These are phyloP conservation scores for Melaleuca quinquenervia DNA, from an alignment of 345 rosid species.

Conservation along the genomic window DNA sequence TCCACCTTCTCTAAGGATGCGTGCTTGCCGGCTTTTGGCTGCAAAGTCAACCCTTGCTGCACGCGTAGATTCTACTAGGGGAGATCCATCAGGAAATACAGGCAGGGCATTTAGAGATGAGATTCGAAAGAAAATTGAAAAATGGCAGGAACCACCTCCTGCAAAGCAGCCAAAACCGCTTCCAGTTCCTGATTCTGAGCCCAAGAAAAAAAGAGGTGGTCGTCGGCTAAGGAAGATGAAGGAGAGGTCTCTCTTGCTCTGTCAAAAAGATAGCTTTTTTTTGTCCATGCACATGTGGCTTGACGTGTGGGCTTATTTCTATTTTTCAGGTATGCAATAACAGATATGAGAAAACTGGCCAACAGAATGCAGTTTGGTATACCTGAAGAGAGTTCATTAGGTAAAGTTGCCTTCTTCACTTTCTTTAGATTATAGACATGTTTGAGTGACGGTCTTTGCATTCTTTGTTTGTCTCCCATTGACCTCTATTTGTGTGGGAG, in stretches of 20 bases:
- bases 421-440: neutral
- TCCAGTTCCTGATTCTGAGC: slow-evolving; percentile 99
- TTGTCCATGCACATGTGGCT: neutral
- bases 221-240: slow-evolving; percentile 94
- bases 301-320: neutral
- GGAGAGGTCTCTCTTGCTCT: slow-evolving; percentile 38
- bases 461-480: neutral
- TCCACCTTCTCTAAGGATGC: slow-evolving; percentile 67
- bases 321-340: slow-evolving; percentile 67
- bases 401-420: slow-evolving; percentile 16
- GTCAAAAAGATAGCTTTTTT: neutral
- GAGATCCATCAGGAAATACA: slow-evolving; percentile 67
- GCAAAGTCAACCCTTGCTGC: slow-evolving; percentile 81
- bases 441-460: neutral
- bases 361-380: slow-evolving; percentile 95
- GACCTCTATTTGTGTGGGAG: neutral
- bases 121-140: slow-evolving; percentile 80
- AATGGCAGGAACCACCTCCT: slow-evolving; percentile 98
- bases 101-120: slow-evolving; percentile 65
- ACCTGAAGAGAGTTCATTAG: slow-evolving; percentile 95
- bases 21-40: slow-evolving; percentile 79
- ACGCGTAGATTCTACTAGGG: slow-evolving; percentile 75
- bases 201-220: slow-evolving; percentile 95
- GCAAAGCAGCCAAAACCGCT: slow-evolving; percentile 96
- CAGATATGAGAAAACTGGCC: slow-evolving; percentile 96